A percentile compares a stretch with the other conserved stretches of the same genome.
phyloP scores from a whole-genome alignment of 768 basidiomycete species.

The Gymnopilus junonius region DNA sequence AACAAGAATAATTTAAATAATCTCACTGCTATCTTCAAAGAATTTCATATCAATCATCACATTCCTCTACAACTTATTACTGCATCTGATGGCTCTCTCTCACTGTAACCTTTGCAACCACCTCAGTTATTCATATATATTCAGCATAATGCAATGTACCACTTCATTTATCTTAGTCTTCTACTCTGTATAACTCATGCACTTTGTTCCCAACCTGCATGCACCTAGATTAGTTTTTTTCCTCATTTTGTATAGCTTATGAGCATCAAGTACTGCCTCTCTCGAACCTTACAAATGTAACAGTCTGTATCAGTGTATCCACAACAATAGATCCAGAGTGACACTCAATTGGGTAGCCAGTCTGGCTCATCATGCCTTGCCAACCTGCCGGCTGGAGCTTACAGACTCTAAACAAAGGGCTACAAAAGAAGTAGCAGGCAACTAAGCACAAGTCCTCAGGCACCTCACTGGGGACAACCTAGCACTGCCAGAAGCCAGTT shows the following conservation, averaged over 20 bases:
- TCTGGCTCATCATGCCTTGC: constrained; percentile 4
- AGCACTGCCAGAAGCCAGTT: no score
- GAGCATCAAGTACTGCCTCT: neutral
- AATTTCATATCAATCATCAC: constrained; percentile 1
- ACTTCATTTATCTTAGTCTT: neutral
- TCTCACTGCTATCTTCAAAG: constrained; percentile 13
- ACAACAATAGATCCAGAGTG: constrained; percentile 5
- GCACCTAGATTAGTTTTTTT: neutral
- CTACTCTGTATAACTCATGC: neutral
- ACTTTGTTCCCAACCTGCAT: neutral
- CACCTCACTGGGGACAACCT: no score
- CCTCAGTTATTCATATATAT: neutral
- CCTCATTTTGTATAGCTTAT: neutral
- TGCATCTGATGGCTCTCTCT: constrained; percentile 1
- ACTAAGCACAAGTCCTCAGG: no score
- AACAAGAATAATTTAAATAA: constrained; percentile 6
- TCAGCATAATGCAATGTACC: neutral
- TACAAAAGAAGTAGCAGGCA: no score
- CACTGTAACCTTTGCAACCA: neutral
- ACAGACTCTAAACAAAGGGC: no score
- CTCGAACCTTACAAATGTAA: neutral
- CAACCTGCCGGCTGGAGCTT: constrained; percentile 13
- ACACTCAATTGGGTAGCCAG: constrained; percentile 8
- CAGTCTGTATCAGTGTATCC: neutral
- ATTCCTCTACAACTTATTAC: constrained; percentile 1